A percentile compares a stretch with the other conserved stretches of the same genome.
Evolutionary conservation across 2,329 filamentous ascomycete species (phyloP).

Genomic region (Colletotrichum melonis): DNA sequence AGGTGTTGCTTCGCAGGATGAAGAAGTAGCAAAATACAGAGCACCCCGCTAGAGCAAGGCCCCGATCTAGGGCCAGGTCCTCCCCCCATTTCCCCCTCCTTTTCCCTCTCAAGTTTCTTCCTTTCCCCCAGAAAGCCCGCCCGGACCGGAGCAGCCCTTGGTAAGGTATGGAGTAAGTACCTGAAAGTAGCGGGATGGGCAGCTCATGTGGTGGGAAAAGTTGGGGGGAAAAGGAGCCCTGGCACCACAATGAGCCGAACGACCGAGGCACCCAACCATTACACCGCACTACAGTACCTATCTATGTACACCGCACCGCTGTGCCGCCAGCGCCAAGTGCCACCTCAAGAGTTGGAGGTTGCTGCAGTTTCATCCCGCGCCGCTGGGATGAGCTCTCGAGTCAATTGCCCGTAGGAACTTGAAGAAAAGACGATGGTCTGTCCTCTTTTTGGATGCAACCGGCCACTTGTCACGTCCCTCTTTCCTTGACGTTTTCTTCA

Average conservation of each 20-base stretch:
- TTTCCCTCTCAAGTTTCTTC: not conserved
- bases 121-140: not conserved
- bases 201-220: no score
- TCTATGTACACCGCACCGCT: not conserved
- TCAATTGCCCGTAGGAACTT: not conserved
- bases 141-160: not conserved
- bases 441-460: conserved; percentile 1
- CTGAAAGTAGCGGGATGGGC: no score
- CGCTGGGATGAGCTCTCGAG: conserved; percentile 21
- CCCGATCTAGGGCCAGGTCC: not conserved
- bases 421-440: not conserved
- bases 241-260: conserved; percentile 33
- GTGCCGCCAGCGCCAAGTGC: not conserved
- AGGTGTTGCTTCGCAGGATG: no score
- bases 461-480: not conserved
- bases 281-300: no score
- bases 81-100: not conserved
- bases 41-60: not conserved
- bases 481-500: no score
- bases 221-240: not conserved
- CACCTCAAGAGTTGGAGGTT: not conserved
- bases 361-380: conserved; percentile 10
- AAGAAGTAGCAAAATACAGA: no score
- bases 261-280: conserved; percentile 30
- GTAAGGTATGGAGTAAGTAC: not conserved